Evolutionary conservation across 345 rosid genomes (phyloP), one percentile per base, ranked within the genome.

Genomic region (Carallia brachiata): DNA sequence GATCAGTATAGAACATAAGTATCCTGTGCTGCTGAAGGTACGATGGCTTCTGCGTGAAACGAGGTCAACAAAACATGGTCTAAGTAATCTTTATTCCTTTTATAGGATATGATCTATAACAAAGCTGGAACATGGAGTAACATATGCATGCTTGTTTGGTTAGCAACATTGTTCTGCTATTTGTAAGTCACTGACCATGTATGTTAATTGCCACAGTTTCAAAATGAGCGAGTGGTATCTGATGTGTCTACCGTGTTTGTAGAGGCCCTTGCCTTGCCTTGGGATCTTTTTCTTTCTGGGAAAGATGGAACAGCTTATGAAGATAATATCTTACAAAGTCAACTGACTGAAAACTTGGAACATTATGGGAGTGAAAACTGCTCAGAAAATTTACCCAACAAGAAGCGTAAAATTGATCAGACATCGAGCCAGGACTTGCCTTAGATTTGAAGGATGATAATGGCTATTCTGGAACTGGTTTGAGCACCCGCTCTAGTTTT

Each of bases 251-350:
- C 80, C 59, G 63, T 76, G 66, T 88, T 88, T 76, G 81, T 79
- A 28, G 98, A 93, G 87, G 96, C 88, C 52, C 44, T 80, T 47
- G 56, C 91, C 79, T 72, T 89, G 76, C 95, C 97, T 52, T 91
- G 90, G 94, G 84, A 84, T 76, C 78, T 94, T 68, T 74, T 77
- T 79, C 83, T 91, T 75, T 37, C 75, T 70, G 85, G 68, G 63
- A 81, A 80, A 69, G 84, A 79, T 73, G 86, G 76, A 70, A 72
- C 68, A 63, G 2, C 47, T 32, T 73, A 62, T 77, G 67, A 62
- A 17, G 69, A 60, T 62, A 62, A 73, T 44, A 67, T 50, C 72
- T 59, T 70, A 62, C 67, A 47, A 71, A 77, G 68, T 61, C 59
- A 61, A 69, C 37, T 12, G 48, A 47, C 62, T 36, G 61, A 77